Base-by-base conservation (phyloP, 768 basidiomycete species). In the Tricholoma furcatifolium region DNA sequence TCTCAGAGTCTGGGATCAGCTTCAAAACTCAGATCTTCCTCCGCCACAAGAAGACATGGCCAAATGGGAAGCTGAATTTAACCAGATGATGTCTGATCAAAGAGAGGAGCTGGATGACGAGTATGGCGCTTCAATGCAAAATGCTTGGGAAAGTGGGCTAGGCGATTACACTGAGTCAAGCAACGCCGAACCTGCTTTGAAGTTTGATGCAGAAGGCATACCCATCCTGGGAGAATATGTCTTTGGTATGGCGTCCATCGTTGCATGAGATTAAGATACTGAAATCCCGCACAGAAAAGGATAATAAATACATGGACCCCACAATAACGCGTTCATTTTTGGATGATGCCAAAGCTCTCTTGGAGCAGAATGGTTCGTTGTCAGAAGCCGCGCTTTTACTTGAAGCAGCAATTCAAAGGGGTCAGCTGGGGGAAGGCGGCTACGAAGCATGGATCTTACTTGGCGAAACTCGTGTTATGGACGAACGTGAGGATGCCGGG, bases 401-500 rank as follows among this genome's bases (percentile, higher is more conserved):
- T 18, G 96, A 99, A 71, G 93, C 93, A 12, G 92, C 93, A 34
- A 90, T 98, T 53, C 86, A 90, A 68, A 79, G 79, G 58, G 89
- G 87, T 9, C 87, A 93, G 53, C 70, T 88, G 7, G 91, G 91
- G 21, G 83, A 87, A 62, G 87, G 84, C 21, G 85, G 91, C 45
- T 91, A 86, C 47, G 95, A 96, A 65, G 81, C 93, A 0, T 99
- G 96, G 96, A 85, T 93, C 47, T 74, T 96, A 17, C 74, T 98
- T 2, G 96, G 96, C 9, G 90, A 95, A 67, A 88, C 88, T 0
- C 80, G 93, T 52, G 86, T 85, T 60, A 88, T 93, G 91, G 91
- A 93, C 58, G 91, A 93, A 64, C 83, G 88, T 9, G 91, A 93
- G 67, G 87, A 91, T 31, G 77, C 81, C 15, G 91, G 87, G 11